Evolutionary conservation across 2,329 filamentous ascomycete species (phyloP), one percentile per base, ranked within the genome.

Genomic region (Tothia fuscella): DNA sequence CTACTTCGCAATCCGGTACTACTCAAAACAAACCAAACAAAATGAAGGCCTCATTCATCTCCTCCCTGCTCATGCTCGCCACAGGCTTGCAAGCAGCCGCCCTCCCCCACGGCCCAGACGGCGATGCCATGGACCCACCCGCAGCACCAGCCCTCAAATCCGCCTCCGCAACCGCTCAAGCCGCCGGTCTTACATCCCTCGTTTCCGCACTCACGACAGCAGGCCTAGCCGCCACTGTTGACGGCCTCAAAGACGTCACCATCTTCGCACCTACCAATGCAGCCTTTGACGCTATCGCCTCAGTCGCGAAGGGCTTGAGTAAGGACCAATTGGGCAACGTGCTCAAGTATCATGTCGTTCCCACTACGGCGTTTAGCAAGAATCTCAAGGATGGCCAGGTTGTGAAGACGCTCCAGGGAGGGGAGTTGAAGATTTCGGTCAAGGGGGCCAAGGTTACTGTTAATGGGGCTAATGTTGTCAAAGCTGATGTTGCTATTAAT

Each of bases 341-440:
- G 6, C 31, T 41, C 14, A 33, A 41, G 26, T 41, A 41, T 19
- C 39, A 41, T 9, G 20, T 41, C n/a, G 30, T 41, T 21, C n/a
- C 22, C 17, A 21, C 13, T n/a, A 30, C 28, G 5, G 5, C 30
- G 3, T 33, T 24, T 14, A 24, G 20, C 39, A 41, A 19, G 4
- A 21, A 41, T 9, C 16, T 41, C 20, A 40, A 40, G 29, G 13
- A 30, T 17, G 30, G 20, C 6, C 72, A 81, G 32, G 74, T 70
- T 43, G 49, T 68, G 13, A 46, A 49, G 6, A 58, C 63, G 1
- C 48, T 61, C 9, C 54, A 58, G 31, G 65, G 65, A 39, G 49
- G 33, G 2, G 52, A 57, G 29, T 32, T 68, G 10, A 66, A 59
- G 30, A 56, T 69, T 47, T 64, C 59, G 19, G 52, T 64, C 44